Percentiles rank a stretch among this genome's conserved stretches.
phyloP scores from a whole-genome alignment of 1,139 yeast species.

The Kodamaea anthophila region DNA sequence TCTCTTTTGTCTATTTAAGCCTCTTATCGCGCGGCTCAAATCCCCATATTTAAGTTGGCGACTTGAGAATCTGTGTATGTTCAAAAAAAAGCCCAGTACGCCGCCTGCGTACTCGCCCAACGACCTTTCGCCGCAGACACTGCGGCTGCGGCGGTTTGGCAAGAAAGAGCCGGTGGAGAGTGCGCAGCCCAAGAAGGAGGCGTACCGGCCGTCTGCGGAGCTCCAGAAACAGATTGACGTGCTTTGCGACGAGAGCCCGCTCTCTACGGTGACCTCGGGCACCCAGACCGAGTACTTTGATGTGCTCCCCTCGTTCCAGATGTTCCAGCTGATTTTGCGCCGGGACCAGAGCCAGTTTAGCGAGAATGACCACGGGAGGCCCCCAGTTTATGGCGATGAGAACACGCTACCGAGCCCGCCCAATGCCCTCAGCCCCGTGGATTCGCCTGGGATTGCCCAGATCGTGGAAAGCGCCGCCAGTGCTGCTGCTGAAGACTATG shows the following conservation, averaged over 20 bases:
- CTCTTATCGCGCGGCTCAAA: no score
- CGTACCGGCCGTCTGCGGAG: constrained; percentile 32
- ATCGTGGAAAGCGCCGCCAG: background rate
- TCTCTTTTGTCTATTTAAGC: background rate
- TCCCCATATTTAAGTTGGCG: no score
- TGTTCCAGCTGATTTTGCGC: constrained; percentile 52
- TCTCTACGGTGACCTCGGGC: constrained; percentile 20
- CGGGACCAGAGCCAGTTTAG: constrained; percentile 40
- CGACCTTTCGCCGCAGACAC: constrained; percentile 1
- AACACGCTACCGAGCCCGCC: constrained; percentile 27
- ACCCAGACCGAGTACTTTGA: constrained; percentile 45
- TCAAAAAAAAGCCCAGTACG: constrained; percentile 1
- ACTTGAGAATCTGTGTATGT: no score
- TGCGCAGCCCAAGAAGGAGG: constrained; percentile 11
- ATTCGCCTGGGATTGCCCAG: background rate
- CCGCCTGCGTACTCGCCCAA: constrained; percentile 2
- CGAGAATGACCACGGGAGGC: constrained; percentile 30
- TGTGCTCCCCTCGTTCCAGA: constrained; percentile 57
- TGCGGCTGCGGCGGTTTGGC: background rate
- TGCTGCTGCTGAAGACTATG: constrained; percentile 18
- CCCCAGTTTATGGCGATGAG: constrained; percentile 39
- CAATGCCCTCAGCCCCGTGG: background rate
- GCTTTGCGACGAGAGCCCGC: constrained; percentile 6
- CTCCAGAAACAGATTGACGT: constrained; percentile 32
- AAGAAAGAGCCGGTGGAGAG: background rate